Evolutionary conservation across 2,329 filamentous ascomycete species (phyloP), one percentile per base, ranked within the genome.

Genomic region (Fusarium globosum): DNA sequence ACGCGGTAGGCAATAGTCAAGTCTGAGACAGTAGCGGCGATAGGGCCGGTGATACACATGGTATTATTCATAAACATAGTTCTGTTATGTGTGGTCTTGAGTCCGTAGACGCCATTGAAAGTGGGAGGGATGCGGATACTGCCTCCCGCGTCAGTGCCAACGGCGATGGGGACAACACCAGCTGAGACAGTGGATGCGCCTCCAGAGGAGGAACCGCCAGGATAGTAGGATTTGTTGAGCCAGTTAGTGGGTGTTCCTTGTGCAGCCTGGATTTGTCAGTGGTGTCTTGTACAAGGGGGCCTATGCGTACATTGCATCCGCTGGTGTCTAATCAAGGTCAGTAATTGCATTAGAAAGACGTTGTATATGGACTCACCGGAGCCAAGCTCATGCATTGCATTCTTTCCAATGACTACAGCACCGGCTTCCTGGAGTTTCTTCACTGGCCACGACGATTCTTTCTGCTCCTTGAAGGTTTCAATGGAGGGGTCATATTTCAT

Each of bases 1-100:
- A 93, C 80, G 56, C 93, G 91, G 83, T 96, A 98, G n/a, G 93
- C 92, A 59, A 95, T 86, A 69, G 92, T 92, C 11, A 98, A 88
- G 77, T 97, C 95, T 41, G 91, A 86, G 71, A 93, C 93, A 61
- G 88, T 96, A 53, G 90, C 88, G 21, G 94, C 92, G 77, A 97
- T 88, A 13, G 95, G 95, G 0, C 94, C 94, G 12, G 89, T 85
- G 21, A 96, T 92, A 63, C 86, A 87, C 78, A 90, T 86, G 61
- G 85, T 86, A 61, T 85, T 86, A 76, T 84, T 85, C 81, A 86
- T 85, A 65, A 83, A 85, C 48, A 88, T 88, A 11, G 93, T 88
- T 42, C 94, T 91, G 77, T 92, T 89, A 79, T 96, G 92, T 1
- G 90, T 91, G 2, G 94, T 86, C 82, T 97, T 97, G 66, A 97